Conservation (phyloP, 2,329 filamentous ascomycete genomes). For the Trichophyton mentagrophytes region DNA sequence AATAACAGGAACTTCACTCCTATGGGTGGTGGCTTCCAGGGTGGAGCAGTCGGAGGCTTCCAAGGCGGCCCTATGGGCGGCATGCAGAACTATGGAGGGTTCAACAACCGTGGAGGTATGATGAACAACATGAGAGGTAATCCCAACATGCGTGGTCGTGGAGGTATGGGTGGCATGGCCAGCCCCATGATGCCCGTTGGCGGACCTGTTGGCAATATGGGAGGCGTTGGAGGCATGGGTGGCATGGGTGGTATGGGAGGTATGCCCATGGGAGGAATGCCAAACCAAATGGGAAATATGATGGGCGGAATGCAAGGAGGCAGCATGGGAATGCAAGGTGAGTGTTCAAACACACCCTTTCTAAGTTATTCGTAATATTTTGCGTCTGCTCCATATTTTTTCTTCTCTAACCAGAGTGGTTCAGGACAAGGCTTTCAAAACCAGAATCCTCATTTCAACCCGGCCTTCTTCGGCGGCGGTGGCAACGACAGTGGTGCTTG, state of each 20-base stretch:
- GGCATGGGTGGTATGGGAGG: slow-evolving; percentile 40
- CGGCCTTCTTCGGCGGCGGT: slow-evolving; percentile 53
- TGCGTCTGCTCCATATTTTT: not conserved
- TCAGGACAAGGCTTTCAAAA: slow-evolving; percentile 47
- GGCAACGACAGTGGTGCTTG: slow-evolving; percentile 47
- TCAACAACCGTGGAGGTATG: slow-evolving; percentile 42
- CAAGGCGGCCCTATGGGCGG: slow-evolving; percentile 37
- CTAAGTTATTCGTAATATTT: not conserved
- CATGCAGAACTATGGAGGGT: slow-evolving; percentile 38
- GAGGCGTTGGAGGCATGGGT: slow-evolving; percentile 32
- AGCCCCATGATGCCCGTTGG: slow-evolving; percentile 37
- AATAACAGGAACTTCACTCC: slow-evolving; percentile 36
- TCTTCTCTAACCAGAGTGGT: slow-evolving; percentile 9
- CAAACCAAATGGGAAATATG: slow-evolving; percentile 47
- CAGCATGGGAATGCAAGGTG: slow-evolving; percentile 40
- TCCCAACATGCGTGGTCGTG: slow-evolving; percentile 38
- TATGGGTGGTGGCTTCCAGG: slow-evolving; percentile 31
- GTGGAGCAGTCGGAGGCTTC: slow-evolving; percentile 32
- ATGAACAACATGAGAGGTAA: slow-evolving; percentile 28
- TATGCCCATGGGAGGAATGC: slow-evolving; percentile 43
- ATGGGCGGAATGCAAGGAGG: slow-evolving; percentile 35
- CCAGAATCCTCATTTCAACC: slow-evolving; percentile 59
- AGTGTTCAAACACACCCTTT: slow-evolving; percentile 9
- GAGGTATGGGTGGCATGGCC: slow-evolving; percentile 44
- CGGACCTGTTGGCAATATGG: slow-evolving; percentile 6